Percentiles rank a stretch among this genome's conserved stretches.
These are phyloP conservation scores for Plasmodium reichenowi DNA, from an alignment of 169 alveolate species.

Conservation along the genomic window DNA sequence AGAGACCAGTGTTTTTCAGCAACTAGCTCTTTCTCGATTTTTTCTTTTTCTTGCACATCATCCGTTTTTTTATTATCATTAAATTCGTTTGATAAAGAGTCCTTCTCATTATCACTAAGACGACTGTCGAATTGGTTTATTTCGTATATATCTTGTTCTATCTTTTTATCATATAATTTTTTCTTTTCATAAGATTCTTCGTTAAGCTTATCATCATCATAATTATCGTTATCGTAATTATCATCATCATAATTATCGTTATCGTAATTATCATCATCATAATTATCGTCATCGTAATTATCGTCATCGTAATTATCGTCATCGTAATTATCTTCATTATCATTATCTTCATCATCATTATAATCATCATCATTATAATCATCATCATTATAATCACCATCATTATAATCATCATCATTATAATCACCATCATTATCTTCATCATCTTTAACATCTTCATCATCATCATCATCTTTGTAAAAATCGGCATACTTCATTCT, in stretches of 20 bases:
- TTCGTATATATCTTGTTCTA: conserved; percentile 23
- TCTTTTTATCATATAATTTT: conserved; percentile 5
- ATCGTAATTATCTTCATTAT: not conserved
- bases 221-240: conserved; percentile 81
- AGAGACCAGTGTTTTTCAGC: conserved; percentile 89
- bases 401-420: conserved; percentile 72
- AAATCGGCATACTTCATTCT: conserved; percentile 24
- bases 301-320: not conserved
- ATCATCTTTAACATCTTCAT: conserved; percentile 73
- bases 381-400: conserved; percentile 53
- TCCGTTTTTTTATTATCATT: not conserved
- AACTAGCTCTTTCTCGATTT: conserved; percentile 84
- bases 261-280: conserved; percentile 7
- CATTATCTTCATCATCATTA: not conserved
- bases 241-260: conserved; percentile 81
- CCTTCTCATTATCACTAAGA: conserved; percentile 9
- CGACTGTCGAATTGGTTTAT: conserved; percentile 13
- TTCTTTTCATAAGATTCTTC: not conserved
- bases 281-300: not conserved
- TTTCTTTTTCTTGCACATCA: conserved; percentile 55
- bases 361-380: conserved; percentile 3
- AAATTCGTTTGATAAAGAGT: not conserved
- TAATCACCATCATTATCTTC: conserved; percentile 36
- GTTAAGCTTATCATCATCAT: conserved; percentile 28
- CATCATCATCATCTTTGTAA: conserved; percentile 4